phyloP scores from a whole-genome alignment of 805 yeast species.

The Pichia heedii region DNA sequence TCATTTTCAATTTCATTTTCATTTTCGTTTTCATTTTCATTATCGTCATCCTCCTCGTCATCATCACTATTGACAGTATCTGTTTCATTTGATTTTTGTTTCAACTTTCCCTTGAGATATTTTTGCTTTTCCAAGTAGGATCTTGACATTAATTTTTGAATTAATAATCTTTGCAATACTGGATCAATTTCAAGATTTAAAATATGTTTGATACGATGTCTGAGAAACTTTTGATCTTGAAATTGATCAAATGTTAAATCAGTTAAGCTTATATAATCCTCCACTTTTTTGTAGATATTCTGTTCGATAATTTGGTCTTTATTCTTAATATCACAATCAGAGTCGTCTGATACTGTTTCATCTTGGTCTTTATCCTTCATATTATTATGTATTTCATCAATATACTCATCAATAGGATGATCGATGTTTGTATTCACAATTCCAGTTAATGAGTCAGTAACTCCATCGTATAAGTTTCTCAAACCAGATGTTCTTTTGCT shows the following conservation, averaged over 20 bases:
- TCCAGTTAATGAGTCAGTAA: conserved; percentile 27
- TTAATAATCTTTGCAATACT: conserved; percentile 38
- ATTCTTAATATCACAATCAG: background rate
- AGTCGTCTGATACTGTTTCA: conserved; percentile 3
- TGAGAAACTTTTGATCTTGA: conserved; percentile 29
- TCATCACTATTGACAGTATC: background rate
- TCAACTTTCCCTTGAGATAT: conserved; percentile 9
- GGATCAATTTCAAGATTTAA: conserved; percentile 33
- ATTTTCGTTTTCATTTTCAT: background rate
- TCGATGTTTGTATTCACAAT: conserved; percentile 39
- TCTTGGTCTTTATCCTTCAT: background rate
- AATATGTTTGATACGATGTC: conserved; percentile 42
- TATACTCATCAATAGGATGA: conserved; percentile 40
- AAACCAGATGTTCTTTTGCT: conserved; percentile 14
- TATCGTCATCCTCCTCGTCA: background rate
- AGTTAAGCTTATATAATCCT: conserved; percentile 21
- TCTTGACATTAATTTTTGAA: conserved; percentile 62
- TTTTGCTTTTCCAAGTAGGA: conserved; percentile 44
- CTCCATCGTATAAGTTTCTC: conserved; percentile 17
- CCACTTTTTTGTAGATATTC: background rate
- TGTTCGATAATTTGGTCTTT: background rate
- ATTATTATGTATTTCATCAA: conserved; percentile 13
- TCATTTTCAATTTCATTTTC: conserved; percentile 10
- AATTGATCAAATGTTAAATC: conserved; percentile 26
- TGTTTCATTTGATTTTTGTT: background rate